Conservation (phyloP, 2,329 filamentous ascomycete genomes). For the Xylaria sp. region DNA sequence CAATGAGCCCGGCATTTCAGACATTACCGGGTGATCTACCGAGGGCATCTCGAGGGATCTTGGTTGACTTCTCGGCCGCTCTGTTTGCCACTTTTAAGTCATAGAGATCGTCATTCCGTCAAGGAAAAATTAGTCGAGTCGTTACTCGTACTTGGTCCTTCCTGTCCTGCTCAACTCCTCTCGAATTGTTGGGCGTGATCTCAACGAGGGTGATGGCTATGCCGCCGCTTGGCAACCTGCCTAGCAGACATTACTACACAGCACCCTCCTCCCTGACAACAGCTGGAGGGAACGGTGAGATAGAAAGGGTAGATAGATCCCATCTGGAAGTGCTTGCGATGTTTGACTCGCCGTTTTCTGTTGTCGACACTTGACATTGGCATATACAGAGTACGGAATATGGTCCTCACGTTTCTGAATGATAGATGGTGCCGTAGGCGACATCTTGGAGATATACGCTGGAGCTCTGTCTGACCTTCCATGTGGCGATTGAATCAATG, state of each 20-base stretch:
- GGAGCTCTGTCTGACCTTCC: neutral
- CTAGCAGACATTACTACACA: neutral
- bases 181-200: neutral
- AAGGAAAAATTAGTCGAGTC: neutral
- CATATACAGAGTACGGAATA: neutral
- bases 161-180: too few relatives aligned
- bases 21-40: slow-evolving; percentile 11
- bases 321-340: neutral
- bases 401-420: neutral
- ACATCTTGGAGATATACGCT: neutral
- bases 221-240: neutral
- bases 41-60: slow-evolving; percentile 10
- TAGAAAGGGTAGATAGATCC: neutral
- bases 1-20: slow-evolving; percentile 10
- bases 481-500: neutral
- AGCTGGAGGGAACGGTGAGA: neutral
- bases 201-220: slow-evolving; percentile 8
- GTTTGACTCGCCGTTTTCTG: neutral
- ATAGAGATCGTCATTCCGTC: neutral
- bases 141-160: too few relatives aligned
- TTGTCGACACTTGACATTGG: neutral
- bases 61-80: slow-evolving; percentile 7
- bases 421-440: neutral
- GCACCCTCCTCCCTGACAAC: neutral
- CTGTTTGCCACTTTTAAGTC: slow-evolving; percentile 8